Base-by-base conservation (phyloP, 352 stramenopile genomes). In the Phytophthora gonapodyides region DNA sequence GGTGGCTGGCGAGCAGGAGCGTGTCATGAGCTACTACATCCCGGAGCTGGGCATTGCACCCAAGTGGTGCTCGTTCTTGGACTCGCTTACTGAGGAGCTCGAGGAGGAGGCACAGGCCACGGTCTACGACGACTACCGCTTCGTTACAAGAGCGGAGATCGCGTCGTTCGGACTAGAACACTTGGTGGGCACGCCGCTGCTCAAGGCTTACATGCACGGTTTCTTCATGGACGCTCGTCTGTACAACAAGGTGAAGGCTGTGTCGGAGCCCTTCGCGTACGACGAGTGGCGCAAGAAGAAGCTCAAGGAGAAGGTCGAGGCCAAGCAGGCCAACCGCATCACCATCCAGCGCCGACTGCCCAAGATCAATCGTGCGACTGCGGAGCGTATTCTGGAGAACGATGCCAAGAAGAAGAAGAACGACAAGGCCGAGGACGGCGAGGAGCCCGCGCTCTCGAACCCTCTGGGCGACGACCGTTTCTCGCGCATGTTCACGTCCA, bases 51-150 rank as follows among this genome's bases (percentile, higher is more conserved):
- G 98, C 21, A 89, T 98, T 30, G 98, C 98, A 17, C 98, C 98
- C 2, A 93, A 97, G 61, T 99, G 98, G 98, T 99, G 96, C 69
- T 98, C 95, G 35, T 99, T 99, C 84, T 78, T 99, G 19, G 98
- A 99, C 66, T 98, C 94, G 55, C 91, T 99, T 19, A 99, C 97
- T 0, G 97, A 99, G 71, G 98, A 99, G 75, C 78, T 99, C 2
- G 98, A 99, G 69, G 97, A 99, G 76, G 88, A 97, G 55, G 84
- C 94, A 58, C 87, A 93, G 55, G 79, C 93, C 64, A 97, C 84
- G 8, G 89, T 99, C 3, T 99, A 98, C 75, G 97, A 99, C 59
- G 98, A 99, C 78, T 99, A 99, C 81, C 99, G 99, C 71, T 99
- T 99, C 76, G 89, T 99, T 16, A 99, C 96, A 21, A 80, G 89